Percentiles rank a stretch among this genome's conserved stretches.
Conservation (phyloP, 208 protist genomes). For the Wallacemonas rigidus region DNA sequence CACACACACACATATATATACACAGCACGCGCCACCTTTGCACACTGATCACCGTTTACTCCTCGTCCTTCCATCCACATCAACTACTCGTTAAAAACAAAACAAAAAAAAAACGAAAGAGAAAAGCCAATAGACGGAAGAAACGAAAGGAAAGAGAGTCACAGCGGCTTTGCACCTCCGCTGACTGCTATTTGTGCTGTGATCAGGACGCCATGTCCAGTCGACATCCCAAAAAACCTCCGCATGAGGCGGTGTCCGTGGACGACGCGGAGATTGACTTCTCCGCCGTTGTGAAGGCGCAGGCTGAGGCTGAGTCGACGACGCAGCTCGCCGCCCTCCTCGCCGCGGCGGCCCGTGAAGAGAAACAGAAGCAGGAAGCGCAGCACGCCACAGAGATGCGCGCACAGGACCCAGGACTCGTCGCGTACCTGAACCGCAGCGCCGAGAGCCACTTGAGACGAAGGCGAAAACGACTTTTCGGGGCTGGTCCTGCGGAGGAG, state of each 20-base stretch:
- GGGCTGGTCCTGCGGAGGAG: background rate
- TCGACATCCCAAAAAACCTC: conserved; percentile 17
- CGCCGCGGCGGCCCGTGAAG: conserved; percentile 14
- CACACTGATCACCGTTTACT: no score
- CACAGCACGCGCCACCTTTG: background rate
- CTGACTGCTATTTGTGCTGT: background rate
- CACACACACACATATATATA: conserved; percentile 20
- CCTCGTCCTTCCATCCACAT: no score
- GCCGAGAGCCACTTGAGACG: conserved; percentile 4
- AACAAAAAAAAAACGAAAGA: conserved; percentile 12
- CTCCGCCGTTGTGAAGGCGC: conserved; percentile 29
- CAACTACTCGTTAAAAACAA: background rate
- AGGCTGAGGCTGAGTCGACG: background rate
- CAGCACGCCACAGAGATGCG: background rate
- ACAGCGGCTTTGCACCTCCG: background rate
- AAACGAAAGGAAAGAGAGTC: background rate
- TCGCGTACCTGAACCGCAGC: conserved; percentile 27
- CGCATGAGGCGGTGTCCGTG: conserved; percentile 43
- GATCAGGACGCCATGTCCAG: background rate
- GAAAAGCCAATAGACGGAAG: background rate
- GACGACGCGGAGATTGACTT: conserved; percentile 82
- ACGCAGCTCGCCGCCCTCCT: conserved; percentile 13
- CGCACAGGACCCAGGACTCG: conserved; percentile 28
- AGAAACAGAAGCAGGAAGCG: conserved; percentile 16
- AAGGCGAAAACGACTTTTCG: conserved; percentile 9